Evolutionary conservation across 2,329 filamentous ascomycete genomes (phyloP).

Genomic region (Fusarium nisikadoi): DNA sequence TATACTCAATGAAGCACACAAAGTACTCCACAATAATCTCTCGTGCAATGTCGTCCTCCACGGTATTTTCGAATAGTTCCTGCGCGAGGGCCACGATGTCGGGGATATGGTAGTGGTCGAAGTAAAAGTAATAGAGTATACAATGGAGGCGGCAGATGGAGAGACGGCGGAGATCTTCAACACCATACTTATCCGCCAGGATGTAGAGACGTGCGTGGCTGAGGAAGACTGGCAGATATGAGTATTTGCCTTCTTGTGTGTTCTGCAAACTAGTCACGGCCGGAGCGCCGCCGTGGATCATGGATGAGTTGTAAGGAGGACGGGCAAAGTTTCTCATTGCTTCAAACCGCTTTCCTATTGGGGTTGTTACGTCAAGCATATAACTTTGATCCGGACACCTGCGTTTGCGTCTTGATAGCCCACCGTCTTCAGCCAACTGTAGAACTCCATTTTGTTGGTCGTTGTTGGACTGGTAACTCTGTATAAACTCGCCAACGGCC

Average conservation of each 20-base stretch:
- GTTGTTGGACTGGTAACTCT: neutral
- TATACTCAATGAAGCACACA: constrained; percentile 35
- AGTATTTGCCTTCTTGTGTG: constrained; percentile 1
- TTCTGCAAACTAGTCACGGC: neutral
- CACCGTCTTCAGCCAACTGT: neutral
- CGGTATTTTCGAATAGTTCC: constrained; percentile 39
- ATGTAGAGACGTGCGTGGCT: constrained; percentile 40
- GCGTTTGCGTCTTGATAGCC: neutral
- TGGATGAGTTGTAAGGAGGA: neutral
- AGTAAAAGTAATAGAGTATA: constrained; percentile 22
- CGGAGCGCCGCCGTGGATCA: neutral
- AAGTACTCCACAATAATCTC: constrained; percentile 34
- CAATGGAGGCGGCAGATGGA: constrained; percentile 35
- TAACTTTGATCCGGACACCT: constrained; percentile 2
- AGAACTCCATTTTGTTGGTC: neutral
- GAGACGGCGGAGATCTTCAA: constrained; percentile 29
- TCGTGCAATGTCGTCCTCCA: constrained; percentile 34
- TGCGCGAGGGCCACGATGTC: constrained; percentile 33
- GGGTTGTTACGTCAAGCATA: neutral
- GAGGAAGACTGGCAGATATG: constrained; percentile 32
- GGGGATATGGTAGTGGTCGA: constrained; percentile 23
- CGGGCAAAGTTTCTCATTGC: constrained; percentile 24
- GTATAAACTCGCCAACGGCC: constrained; percentile 14
- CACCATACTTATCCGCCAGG: constrained; percentile 42
- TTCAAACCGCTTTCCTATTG: constrained; percentile 20